phyloP scores from a whole-genome alignment of 2,329 filamentous ascomycete species.

The Cladosporium sp. region DNA sequence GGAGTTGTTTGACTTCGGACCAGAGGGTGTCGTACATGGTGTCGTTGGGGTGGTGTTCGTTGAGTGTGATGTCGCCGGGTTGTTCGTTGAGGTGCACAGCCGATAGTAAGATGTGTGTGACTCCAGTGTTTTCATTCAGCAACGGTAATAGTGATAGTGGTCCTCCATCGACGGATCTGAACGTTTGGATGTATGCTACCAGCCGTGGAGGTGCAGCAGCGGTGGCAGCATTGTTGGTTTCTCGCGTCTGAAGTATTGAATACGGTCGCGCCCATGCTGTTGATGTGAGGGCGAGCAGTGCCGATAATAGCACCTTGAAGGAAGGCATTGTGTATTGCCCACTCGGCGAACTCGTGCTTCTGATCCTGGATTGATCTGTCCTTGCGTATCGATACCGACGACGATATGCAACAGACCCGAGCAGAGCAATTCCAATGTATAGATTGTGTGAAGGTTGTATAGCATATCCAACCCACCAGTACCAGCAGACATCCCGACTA shows the following conservation, averaged over 20 bases:
- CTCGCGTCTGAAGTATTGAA: not conserved
- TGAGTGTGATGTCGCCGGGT: conserved; percentile 32
- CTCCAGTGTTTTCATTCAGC: conserved; percentile 29
- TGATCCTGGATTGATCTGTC: not conserved
- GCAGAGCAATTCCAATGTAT: not conserved
- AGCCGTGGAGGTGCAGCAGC: conserved; percentile 22
- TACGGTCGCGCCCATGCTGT: conserved; percentile 4
- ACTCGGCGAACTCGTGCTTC: not conserved
- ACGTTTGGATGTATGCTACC: conserved; percentile 36
- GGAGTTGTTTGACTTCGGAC: conserved; percentile 32
- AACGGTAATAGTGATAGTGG: conserved; percentile 34
- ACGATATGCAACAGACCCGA: not conserved
- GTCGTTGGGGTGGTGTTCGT: conserved; percentile 32
- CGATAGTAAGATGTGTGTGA: conserved; percentile 35
- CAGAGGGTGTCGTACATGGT: conserved; percentile 30
- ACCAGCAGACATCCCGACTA: not conserved
- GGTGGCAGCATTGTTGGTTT: not conserved
- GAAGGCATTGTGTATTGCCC: not conserved
- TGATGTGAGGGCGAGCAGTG: conserved; percentile 9
- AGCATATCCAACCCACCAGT: not conserved
- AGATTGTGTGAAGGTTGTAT: not conserved
- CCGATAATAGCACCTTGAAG: conserved; percentile 1
- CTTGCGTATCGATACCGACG: not conserved
- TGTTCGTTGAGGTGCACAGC: conserved; percentile 35
- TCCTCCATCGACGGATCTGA: conserved; percentile 28